Evolutionary conservation across 1,139 yeast genomes (phyloP).

Genomic region (Pichia inconspicua): DNA sequence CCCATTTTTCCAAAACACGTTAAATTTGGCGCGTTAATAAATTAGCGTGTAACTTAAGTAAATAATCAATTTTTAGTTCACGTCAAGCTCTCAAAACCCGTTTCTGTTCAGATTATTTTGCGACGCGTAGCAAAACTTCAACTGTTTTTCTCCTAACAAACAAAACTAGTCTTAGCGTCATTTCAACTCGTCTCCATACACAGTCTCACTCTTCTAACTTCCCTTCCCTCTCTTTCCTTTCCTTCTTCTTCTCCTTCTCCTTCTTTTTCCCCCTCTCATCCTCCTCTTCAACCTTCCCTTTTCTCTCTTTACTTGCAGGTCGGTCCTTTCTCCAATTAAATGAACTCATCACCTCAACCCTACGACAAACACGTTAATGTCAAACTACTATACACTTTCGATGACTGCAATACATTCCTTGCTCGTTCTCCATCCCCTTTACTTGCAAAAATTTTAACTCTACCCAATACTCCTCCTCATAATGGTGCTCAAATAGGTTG

Average conservation of each 20-base stretch:
- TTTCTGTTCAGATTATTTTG: neutral
- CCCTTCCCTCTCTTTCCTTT: neutral
- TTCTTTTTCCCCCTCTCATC: neutral
- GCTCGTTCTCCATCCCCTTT: slow-evolving; percentile 44
- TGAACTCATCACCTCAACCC: slow-evolving; percentile 13
- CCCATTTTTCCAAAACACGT: too few relatives aligned
- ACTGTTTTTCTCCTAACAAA: neutral
- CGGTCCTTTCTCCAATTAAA: too few relatives aligned
- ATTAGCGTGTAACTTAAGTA: too few relatives aligned
- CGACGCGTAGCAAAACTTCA: neutral
- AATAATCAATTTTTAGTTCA: too few relatives aligned
- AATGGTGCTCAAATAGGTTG: slow-evolving; percentile 44
- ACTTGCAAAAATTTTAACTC: slow-evolving; percentile 41
- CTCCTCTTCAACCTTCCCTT: too few relatives aligned
- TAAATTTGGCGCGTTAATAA: too few relatives aligned
- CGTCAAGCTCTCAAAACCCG: neutral
- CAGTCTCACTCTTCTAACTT: neutral
- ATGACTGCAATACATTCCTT: slow-evolving; percentile 49
- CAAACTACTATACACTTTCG: slow-evolving; percentile 55
- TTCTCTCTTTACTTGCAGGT: too few relatives aligned
- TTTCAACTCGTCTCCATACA: neutral
- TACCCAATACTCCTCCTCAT: slow-evolving; percentile 29
- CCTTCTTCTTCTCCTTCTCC: neutral
- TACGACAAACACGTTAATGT: slow-evolving; percentile 26
- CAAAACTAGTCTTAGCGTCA: too few relatives aligned